Conservation (phyloP, 2,329 filamentous ascomycete species). For the Pseudogymnoascus sp. region DNA sequence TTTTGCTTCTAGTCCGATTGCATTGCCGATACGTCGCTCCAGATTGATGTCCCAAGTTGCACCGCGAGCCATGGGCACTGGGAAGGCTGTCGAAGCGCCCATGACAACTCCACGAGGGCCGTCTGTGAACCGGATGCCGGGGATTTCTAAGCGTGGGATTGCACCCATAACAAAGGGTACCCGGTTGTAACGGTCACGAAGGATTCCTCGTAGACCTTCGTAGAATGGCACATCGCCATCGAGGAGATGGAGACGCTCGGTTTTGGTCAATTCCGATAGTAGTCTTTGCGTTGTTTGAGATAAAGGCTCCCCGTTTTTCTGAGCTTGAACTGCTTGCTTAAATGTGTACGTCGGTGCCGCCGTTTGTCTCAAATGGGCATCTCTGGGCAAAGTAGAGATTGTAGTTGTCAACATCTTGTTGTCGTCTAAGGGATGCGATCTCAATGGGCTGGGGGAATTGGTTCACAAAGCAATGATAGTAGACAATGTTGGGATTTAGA, state of each 20-base stretch:
- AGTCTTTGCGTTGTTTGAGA: slow-evolving; percentile 3
- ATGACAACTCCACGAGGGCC: slow-evolving; percentile 23
- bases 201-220: slow-evolving; percentile 8
- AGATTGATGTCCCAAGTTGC: slow-evolving; percentile 25
- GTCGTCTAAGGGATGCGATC: not conserved
- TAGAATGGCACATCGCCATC: slow-evolving; percentile 14
- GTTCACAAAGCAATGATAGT: too few species aligned
- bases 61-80: slow-evolving; percentile 20
- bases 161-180: slow-evolving; percentile 10
- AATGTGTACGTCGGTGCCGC: not conserved
- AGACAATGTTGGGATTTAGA: not conserved
- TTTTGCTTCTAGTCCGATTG: slow-evolving; percentile 24
- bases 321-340: slow-evolving; percentile 11
- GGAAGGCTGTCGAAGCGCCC: slow-evolving; percentile 13
- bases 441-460: too few species aligned
- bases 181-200: slow-evolving; percentile 13
- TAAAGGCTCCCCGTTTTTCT: slow-evolving; percentile 9
- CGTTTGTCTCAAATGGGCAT: not conserved
- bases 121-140: slow-evolving; percentile 21
- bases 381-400: not conserved
- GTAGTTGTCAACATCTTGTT: not conserved
- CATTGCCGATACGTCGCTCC: slow-evolving; percentile 22
- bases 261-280: slow-evolving; percentile 9
- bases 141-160: slow-evolving; percentile 13
- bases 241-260: slow-evolving; percentile 12